These are phyloP conservation scores for Tuber magnatum DNA, from an alignment of 495 filamentous ascomycete species.

Conservation along the genomic window DNA sequence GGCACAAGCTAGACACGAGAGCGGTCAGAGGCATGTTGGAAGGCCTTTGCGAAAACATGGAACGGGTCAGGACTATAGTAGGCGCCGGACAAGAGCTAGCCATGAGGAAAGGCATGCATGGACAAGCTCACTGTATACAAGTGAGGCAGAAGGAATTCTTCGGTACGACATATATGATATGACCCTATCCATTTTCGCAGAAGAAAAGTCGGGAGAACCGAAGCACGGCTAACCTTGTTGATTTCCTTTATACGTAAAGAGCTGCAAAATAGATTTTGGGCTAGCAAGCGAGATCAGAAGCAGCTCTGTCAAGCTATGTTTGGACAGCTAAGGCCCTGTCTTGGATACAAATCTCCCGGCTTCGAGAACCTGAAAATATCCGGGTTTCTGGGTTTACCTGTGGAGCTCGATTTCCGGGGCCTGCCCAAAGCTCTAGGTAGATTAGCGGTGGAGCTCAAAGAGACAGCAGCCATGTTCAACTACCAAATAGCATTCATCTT, in stretches of 20 bases:
- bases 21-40: neutral
- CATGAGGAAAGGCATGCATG: neutral
- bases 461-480: neutral
- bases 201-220: neutral
- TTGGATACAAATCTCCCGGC: constrained; percentile 7
- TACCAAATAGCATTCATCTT: constrained; percentile 8
- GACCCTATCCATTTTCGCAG: neutral
- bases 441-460: neutral
- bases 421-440: neutral
- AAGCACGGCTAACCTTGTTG: neutral
- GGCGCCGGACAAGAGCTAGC: neutral
- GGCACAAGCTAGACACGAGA: constrained; percentile 6
- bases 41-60: neutral
- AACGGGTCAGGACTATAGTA: neutral
- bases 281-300: neutral
- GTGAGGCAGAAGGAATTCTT: neutral
- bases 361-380: constrained; percentile 2
- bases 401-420: constrained; percentile 4
- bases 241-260: neutral
- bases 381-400: constrained; percentile 3
- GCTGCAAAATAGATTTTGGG: neutral
- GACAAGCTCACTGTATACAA: neutral
- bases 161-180: constrained; percentile 5
- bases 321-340: neutral
- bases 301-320: neutral